Percentiles rank a stretch among this genome's conserved stretches.
These are phyloP conservation scores for Amauroascus niger DNA, from an alignment of 2,329 filamentous ascomycete genomes.

Conservation along the genomic window DNA sequence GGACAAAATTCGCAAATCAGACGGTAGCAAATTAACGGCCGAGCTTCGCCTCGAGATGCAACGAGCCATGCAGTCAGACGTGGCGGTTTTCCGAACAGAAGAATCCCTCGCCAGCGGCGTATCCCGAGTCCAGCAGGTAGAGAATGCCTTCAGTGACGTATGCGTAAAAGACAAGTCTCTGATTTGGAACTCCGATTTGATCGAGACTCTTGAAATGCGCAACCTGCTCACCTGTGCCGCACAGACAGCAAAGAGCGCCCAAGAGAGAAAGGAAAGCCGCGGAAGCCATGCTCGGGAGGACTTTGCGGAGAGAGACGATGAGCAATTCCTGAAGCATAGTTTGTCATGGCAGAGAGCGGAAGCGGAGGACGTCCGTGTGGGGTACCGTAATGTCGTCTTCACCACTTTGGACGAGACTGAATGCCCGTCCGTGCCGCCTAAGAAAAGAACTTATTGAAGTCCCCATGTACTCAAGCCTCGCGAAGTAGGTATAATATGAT, in stretches of 20 bases:
- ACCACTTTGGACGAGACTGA: constrained; percentile 38
- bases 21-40: constrained; percentile 68
- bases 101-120: constrained; percentile 80
- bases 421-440: constrained; percentile 30
- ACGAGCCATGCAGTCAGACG: constrained; percentile 89
- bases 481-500: too few species aligned
- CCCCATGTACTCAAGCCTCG: too few species aligned
- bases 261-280: constrained; percentile 77
- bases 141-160: constrained; percentile 63
- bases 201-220: constrained; percentile 79
- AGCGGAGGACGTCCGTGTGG: constrained; percentile 34
- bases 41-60: constrained; percentile 81
- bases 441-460: constrained; percentile 31
- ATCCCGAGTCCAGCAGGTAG: constrained; percentile 67
- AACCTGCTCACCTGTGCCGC: constrained; percentile 77
- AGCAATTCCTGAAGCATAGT: constrained; percentile 39
- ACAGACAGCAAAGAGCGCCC: constrained; percentile 73
- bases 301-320: constrained; percentile 72
- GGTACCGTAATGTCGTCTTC: constrained; percentile 35
- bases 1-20: constrained; percentile 66
- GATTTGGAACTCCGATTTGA: constrained; percentile 94
- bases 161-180: constrained; percentile 90
- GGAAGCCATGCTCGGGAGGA: constrained; percentile 82
- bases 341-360: constrained; percentile 38
- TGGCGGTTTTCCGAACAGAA: constrained; percentile 83